Conservation (phyloP, 169 alveolate genomes). For the Amoebophrya sp. region DNA sequence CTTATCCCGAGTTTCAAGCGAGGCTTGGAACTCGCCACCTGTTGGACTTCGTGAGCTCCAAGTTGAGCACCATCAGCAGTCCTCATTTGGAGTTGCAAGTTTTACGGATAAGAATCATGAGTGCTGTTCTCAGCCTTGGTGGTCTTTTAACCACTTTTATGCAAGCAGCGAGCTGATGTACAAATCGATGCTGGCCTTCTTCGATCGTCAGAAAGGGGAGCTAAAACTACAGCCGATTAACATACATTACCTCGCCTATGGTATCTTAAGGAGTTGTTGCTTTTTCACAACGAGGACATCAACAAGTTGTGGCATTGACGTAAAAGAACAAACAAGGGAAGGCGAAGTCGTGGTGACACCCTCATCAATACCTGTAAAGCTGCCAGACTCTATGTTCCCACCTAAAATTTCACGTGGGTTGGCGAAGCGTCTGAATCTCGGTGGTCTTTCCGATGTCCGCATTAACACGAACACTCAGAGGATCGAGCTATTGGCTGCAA, state of each 20-base stretch:
- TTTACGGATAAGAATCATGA: too few relatives aligned
- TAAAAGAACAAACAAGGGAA: background rate
- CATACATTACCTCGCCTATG: background rate
- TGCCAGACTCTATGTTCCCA: too few relatives aligned
- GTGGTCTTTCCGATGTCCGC: background rate
- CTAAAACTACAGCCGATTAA: background rate
- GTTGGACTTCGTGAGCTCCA: too few relatives aligned
- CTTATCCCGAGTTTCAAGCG: too few relatives aligned
- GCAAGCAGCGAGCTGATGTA: conserved; percentile 5
- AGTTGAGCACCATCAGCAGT: too few relatives aligned
- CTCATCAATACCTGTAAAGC: too few relatives aligned
- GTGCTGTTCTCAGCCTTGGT: background rate
- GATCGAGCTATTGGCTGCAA: background rate
- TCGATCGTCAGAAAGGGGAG: background rate
- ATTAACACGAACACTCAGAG: background rate
- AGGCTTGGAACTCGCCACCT: too few relatives aligned
- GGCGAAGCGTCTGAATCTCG: background rate
- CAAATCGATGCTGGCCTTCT: background rate
- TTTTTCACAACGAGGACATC: background rate
- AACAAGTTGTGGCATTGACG: background rate
- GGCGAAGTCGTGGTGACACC: background rate
- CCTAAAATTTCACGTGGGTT: background rate
- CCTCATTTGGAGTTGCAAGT: too few relatives aligned
- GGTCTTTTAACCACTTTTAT: background rate
- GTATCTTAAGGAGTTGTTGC: background rate